Base-by-base conservation (phyloP, 371 early-diverging fungal species). In the Fennellomyces sp. region DNA sequence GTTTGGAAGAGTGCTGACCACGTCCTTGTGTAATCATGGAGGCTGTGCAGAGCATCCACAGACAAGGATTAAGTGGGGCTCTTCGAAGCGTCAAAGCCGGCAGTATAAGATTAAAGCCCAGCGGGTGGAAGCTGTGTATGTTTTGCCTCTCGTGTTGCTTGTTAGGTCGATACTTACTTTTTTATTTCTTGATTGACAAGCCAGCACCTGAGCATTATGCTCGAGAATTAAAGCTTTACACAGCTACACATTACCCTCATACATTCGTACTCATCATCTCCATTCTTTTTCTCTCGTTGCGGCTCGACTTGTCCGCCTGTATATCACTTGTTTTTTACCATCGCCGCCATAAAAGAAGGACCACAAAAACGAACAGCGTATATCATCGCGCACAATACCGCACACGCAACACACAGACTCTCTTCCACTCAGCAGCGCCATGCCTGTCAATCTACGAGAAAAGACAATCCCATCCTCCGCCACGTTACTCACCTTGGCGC, bases 391-490 rank as follows among this genome's bases (percentile, higher is more conserved):
- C n/a, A n/a, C n/a, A n/a, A n/a, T n/a, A n/a, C n/a, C n/a, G n/a
- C n/a, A n/a, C n/a, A n/a, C n/a, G n/a, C n/a, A n/a, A n/a, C n/a
- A n/a, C n/a, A n/a, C n/a, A n/a, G n/a, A n/a, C n/a, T n/a, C n/a
- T n/a, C n/a, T n/a, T n/a, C n/a, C n/a, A n/a, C n/a, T n/a, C n/a
- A n/a, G n/a, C n/a, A n/a, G n/a, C n/a, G 21, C 17, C 17, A 45
- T 45, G 45, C 21, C 45, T 45, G 45, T 45, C 45, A 45, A 45
- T 45, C 45, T 45, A 45, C 45, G 23, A 17, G 45, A 45, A 45
- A 45, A 45, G 45, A 45, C 45, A 45, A 21, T 45, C 45, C 45
- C 45, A 45, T 45, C 45, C 45, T 45, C 45, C 45, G 45, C 45
- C 17, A 45, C 45, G 23, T 45, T 45, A 21, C 21, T 45, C 10